Evolutionary conservation across 371 early-diverging fungal genomes (phyloP).

Genomic region (Apophysomyces sp.): DNA sequence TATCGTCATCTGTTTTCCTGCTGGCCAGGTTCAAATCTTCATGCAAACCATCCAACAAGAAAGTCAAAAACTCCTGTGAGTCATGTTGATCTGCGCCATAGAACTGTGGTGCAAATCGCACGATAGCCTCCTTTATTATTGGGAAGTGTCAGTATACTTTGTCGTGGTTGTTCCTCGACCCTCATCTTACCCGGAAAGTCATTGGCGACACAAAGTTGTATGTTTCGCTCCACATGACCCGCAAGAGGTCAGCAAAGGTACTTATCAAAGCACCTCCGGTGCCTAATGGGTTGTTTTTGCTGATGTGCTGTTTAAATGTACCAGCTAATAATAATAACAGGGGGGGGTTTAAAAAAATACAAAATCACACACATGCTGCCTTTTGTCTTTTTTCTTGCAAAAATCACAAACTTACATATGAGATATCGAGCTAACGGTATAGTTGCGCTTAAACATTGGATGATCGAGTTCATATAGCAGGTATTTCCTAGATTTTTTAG

Average conservation of each 20-base stretch:
- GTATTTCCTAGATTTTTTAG: constrained; percentile 95
- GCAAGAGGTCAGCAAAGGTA: constrained; percentile 62
- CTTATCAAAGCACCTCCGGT: constrained; percentile 69
- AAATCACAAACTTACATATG: constrained; percentile 31
- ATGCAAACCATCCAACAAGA: constrained; percentile 65
- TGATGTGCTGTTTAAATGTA: constrained; percentile 65
- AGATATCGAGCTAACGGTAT: constrained; percentile 82
- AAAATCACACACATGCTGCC: no score
- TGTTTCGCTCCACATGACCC: constrained; percentile 64
- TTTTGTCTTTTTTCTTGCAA: neutral
- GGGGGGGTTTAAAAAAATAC: no score
- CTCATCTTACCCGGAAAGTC: constrained; percentile 34
- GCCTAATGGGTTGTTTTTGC: constrained; percentile 72
- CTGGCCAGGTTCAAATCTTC: constrained; percentile 46
- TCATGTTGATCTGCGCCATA: constrained; percentile 68
- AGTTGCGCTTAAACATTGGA: constrained; percentile 92
- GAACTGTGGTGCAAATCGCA: constrained; percentile 58
- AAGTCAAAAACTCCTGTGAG: constrained; percentile 64
- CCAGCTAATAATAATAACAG: constrained; percentile 52
- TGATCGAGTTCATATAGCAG: constrained; percentile 95
- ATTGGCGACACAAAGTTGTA: constrained; percentile 53
- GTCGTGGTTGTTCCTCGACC: no score
- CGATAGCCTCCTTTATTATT: constrained; percentile 36
- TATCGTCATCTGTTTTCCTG: constrained; percentile 9
- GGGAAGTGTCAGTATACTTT: neutral